Conservation (phyloP, 495 filamentous ascomycete genomes). For the Immersiella caudata region DNA sequence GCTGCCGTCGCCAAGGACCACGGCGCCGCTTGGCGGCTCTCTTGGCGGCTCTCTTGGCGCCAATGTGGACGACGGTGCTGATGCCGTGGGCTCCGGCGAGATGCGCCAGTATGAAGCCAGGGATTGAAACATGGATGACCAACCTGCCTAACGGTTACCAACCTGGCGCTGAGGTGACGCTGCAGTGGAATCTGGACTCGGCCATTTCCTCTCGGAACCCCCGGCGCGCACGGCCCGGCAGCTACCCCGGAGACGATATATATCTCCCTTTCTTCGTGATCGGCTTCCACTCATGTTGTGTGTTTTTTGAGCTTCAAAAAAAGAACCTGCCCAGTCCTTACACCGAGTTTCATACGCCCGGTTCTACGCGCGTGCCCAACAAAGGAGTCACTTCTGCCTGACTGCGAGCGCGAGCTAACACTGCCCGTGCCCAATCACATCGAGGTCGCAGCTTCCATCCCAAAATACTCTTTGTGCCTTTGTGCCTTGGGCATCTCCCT, state of each 20-base stretch:
- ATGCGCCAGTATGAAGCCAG: slow-evolving; percentile 14
- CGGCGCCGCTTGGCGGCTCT: slow-evolving; percentile 23
- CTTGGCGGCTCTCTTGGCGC: slow-evolving; percentile 29
- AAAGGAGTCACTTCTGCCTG: neutral
- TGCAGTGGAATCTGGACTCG: neutral
- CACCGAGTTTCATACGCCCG: neutral
- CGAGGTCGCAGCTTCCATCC: neutral
- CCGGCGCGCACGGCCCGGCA: slow-evolving; percentile 6
- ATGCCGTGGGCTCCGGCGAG: slow-evolving; percentile 24
- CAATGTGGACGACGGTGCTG: slow-evolving; percentile 18
- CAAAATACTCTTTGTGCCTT: neutral
- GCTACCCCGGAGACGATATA: neutral
- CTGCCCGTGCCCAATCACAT: neutral
- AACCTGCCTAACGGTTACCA: neutral
- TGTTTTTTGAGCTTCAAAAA: neutral
- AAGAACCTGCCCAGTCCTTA: neutral
- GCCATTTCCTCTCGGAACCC: slow-evolving; percentile 25
- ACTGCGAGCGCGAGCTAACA: neutral
- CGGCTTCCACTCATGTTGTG: neutral
- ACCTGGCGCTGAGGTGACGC: neutral
- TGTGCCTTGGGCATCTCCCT: neutral
- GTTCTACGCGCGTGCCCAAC: neutral
- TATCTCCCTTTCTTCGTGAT: neutral
- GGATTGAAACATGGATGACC: slow-evolving; percentile 7
- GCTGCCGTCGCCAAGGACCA: slow-evolving; percentile 32